These are phyloP conservation scores for Populus tomentosa DNA, from an alignment of 441 rosid genomes.

Conservation along the genomic window DNA sequence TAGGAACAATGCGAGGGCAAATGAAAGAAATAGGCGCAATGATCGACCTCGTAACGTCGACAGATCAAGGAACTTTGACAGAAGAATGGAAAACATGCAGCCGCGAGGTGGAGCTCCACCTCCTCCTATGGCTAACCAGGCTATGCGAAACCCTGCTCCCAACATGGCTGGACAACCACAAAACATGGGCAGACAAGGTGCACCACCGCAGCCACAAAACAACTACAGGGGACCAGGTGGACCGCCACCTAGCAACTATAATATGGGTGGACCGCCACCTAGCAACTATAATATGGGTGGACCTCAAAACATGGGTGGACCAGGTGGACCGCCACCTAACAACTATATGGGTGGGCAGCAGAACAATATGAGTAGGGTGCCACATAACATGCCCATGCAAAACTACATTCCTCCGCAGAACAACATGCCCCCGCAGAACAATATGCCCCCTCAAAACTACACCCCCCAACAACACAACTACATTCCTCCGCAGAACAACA, in stretches of 20 bases:
- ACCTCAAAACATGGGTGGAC: background rate
- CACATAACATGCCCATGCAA: background rate
- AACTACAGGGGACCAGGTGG: conserved; percentile 10
- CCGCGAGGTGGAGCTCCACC: conserved; percentile 25
- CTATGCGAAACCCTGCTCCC: conserved; percentile 22
- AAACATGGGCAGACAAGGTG: conserved; percentile 1
- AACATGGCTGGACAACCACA: conserved; percentile 26
- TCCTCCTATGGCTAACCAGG: conserved; percentile 26
- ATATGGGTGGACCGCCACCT: conserved; percentile 8
- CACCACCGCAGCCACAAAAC: background rate
- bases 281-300: conserved; percentile 5
- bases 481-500: background rate
- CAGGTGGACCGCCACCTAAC: conserved; percentile 1
- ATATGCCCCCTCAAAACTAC: background rate
- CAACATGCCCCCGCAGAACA: background rate
- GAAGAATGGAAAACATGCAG: conserved; percentile 81
- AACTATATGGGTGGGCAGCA: conserved; percentile 14
- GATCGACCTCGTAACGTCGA: conserved; percentile 77
- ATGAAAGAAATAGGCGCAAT: conserved; percentile 77
- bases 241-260: background rate
- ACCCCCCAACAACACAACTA: conserved; percentile 17
- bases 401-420: conserved; percentile 19
- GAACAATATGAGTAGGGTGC: conserved; percentile 20
- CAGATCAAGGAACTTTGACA: conserved; percentile 73
- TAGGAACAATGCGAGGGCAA: conserved; percentile 81